A percentile compares a stretch with the other conserved stretches of the same genome.
These are phyloP conservation scores for Nitzschia sp. DNA, from an alignment of 108 stramenopile genomes.

Conservation along the genomic window DNA sequence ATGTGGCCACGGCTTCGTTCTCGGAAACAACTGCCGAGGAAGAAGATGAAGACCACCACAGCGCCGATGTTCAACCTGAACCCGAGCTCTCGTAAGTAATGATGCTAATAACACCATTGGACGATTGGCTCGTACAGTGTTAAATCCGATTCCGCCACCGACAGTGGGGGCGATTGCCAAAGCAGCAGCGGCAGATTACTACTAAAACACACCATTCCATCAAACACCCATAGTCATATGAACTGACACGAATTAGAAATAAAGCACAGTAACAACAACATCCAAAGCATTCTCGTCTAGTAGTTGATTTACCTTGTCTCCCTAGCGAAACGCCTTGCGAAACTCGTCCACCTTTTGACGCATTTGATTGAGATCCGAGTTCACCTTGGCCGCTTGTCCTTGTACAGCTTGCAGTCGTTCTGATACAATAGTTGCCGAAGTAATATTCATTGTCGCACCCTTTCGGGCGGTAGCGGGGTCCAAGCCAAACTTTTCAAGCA, in stretches of 20 bases:
- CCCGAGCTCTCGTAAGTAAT: background rate
- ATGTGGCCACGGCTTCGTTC: conserved; percentile 10
- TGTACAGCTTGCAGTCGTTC: conserved; percentile 74
- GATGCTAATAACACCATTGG: background rate
- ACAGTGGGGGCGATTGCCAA: no score
- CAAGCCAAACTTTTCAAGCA: conserved; percentile 88
- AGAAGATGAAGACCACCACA: background rate
- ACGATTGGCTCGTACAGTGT: conserved; percentile 7
- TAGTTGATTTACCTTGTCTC: background rate
- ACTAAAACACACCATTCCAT: no score
- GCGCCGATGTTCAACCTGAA: background rate
- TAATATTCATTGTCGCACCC: conserved; percentile 52
- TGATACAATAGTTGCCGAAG: conserved; percentile 69
- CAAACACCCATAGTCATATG: no score
- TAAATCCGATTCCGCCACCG: no score
- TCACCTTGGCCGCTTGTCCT: conserved; percentile 74
- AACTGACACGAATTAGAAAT: background rate
- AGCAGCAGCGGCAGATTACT: no score
- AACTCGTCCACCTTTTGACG: conserved; percentile 81
- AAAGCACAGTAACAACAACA: background rate
- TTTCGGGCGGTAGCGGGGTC: conserved; percentile 61
- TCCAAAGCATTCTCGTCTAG: background rate
- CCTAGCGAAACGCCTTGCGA: conserved; percentile 70
- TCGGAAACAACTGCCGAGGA: conserved; percentile 17
- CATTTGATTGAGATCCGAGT: conserved; percentile 82